Evolutionary conservation across 2,329 filamentous ascomycete species (phyloP).

Genomic region (Alternaria triticina): DNA sequence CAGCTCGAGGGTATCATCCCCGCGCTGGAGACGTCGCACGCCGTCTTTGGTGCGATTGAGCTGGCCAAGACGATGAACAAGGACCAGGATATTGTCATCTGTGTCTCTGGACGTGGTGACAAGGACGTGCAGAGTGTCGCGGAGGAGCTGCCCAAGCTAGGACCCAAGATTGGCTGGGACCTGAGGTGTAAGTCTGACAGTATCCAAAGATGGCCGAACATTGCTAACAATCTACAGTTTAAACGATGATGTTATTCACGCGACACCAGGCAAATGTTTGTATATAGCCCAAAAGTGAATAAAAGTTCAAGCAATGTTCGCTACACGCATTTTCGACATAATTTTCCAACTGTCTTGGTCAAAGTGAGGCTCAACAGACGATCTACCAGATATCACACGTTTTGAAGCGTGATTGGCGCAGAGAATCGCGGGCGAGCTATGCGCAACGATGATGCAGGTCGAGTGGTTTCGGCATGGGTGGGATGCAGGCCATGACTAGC

Average conservation of each 20-base stretch:
- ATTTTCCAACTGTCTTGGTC: neutral
- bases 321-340: neutral
- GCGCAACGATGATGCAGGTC: constrained; percentile 7
- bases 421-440: constrained; percentile 1
- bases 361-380: neutral
- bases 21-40: constrained; percentile 91
- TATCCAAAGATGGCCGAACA: neutral
- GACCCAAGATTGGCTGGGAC: constrained; percentile 83
- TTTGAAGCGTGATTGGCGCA: constrained; percentile 12
- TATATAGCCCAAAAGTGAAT: neutral
- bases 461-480: constrained; percentile 5
- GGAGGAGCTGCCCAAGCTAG: constrained; percentile 86
- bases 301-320: neutral
- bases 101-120: constrained; percentile 89
- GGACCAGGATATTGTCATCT: constrained; percentile 90
- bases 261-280: neutral
- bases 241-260: constrained; percentile 3
- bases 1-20: constrained; percentile 97
- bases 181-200: constrained; percentile 55
- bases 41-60: constrained; percentile 86
- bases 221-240: constrained; percentile 36
- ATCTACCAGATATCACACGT: constrained; percentile 10
- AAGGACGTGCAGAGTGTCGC: constrained; percentile 99
- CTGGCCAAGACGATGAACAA: constrained; percentile 91
- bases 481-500: constrained; percentile 7